Evolutionary conservation across 169 alveolate genomes (phyloP).

Genomic region (Cryptosporidium ubiquitum): DNA sequence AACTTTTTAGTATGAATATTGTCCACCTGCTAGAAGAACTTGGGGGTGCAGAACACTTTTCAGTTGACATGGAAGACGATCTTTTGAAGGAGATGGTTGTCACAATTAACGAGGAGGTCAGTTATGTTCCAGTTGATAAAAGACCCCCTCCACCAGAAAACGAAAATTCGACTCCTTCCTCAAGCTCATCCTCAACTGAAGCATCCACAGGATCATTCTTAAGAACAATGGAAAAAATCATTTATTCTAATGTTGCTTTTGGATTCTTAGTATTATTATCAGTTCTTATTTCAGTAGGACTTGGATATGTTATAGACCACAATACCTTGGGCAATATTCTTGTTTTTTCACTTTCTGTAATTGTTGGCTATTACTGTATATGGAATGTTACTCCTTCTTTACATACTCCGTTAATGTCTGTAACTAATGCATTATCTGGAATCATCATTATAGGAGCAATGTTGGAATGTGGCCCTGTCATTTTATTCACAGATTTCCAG

Average conservation of each 20-base stretch:
- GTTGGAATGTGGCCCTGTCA: constrained; percentile 80
- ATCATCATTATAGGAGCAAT: constrained; percentile 88
- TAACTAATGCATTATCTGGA: constrained; percentile 91
- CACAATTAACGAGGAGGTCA: constrained; percentile 77
- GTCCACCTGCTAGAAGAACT: constrained; percentile 82
- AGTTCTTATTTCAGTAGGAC: constrained; percentile 57
- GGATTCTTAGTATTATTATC: constrained; percentile 23
- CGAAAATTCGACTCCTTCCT: neutral
- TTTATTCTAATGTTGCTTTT: constrained; percentile 54
- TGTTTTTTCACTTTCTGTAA: constrained; percentile 83
- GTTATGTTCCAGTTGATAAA: constrained; percentile 75
- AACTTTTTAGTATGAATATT: constrained; percentile 87
- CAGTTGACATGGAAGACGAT: constrained; percentile 81
- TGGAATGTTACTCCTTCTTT: constrained; percentile 93
- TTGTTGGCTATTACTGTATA: constrained; percentile 87
- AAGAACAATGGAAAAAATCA: neutral
- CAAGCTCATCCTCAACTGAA: neutral
- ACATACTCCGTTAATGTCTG: constrained; percentile 93
- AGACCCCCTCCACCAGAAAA: constrained; percentile 76
- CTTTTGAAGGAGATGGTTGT: constrained; percentile 80
- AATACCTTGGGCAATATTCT: constrained; percentile 71
- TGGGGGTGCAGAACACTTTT: constrained; percentile 83
- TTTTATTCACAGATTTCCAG: constrained; percentile 76
- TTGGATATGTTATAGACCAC: constrained; percentile 72
- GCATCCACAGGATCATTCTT: neutral